Base-by-base conservation (phyloP, 441 rosid genomes). In the Bruguiera hainesii region DNA sequence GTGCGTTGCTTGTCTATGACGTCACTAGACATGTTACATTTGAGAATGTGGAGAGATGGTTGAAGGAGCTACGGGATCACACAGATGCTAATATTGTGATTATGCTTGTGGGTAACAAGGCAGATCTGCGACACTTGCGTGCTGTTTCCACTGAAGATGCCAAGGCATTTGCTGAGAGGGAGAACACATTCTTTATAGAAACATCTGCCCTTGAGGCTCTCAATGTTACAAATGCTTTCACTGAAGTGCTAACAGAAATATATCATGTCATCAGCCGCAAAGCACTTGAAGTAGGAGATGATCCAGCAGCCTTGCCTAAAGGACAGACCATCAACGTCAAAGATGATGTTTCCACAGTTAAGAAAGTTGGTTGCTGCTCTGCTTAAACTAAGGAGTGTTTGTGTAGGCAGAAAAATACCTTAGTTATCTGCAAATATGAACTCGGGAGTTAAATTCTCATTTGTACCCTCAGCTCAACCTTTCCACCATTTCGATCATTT, bases 81-180 rank as follows among this genome's bases (percentile, higher is more conserved):
- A 87, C 89, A 1, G 92, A 85, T 73, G 89, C 89, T 42, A 87
- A 87, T 78, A 78, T 87, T 6, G 92, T 87, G 66, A 87, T 87
- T 62, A 87, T 87, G 89, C 89, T 87, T 4, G 83, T 87, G 0
- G 89, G 89, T 1, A 87, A 87, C 76, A 87, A 85, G 75, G 83
- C 92, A 3, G 92, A 87, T 75, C 89, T 87, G 7, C 92, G 89
- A 35, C 92, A 87, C 65, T 89, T 87, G 4, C 81, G 80, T 26
- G 88, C 89, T 23, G 89, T 87, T 37, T 78, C 83, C 16, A 85
- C 92, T 0, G 92, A 87, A 65, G 89, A 85, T 21, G 88, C 86
- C 3, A 83, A 80, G 63, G 79, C 88, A 7, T 87, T 87, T n/a
- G 86, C 89, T 0, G 89, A 87, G 80, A 80, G 73, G 73, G 92